These are phyloP conservation scores for Zymoseptoria ardabiliae DNA, from an alignment of 2,329 filamentous ascomycete genomes.

Conservation along the genomic window DNA sequence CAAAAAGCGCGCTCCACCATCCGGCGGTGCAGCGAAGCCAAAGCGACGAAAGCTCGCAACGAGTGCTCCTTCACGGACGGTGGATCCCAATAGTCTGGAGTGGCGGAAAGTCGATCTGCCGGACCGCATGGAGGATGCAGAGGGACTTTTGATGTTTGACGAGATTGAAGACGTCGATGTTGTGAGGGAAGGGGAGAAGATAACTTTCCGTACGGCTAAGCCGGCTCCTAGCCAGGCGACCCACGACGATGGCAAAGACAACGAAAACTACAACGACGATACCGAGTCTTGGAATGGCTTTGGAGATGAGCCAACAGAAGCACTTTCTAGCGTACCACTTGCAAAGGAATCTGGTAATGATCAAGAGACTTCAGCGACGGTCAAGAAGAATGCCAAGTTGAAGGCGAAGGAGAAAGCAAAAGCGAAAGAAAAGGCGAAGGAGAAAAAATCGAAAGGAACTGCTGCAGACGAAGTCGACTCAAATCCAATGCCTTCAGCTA, in stretches of 20 bases:
- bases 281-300: constrained; percentile 52
- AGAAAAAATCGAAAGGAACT: constrained; percentile 8
- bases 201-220: constrained; percentile 30
- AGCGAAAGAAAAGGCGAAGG: constrained; percentile 20
- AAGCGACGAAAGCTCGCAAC: not conserved
- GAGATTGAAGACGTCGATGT: constrained; percentile 88
- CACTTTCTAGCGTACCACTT: not conserved
- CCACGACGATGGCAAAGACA: constrained; percentile 11
- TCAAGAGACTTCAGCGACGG: constrained; percentile 17
- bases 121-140: constrained; percentile 77
- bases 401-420: constrained; percentile 22
- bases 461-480: not conserved
- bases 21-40: not conserved
- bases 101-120: constrained; percentile 62
- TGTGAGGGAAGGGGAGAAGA: constrained; percentile 47
- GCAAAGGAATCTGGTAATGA: not conserved
- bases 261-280: constrained; percentile 43
- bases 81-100: constrained; percentile 34
- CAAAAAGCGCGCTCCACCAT: constrained; percentile 5
- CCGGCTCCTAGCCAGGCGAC: constrained; percentile 6
- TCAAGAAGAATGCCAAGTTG: constrained; percentile 17
- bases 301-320: constrained; percentile 28
- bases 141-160: constrained; percentile 78
- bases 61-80: constrained; percentile 5
- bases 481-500: constrained; percentile 2